These are phyloP conservation scores for Yamadazyma sp. DNA, from an alignment of 805 yeast species.

Conservation along the genomic window DNA sequence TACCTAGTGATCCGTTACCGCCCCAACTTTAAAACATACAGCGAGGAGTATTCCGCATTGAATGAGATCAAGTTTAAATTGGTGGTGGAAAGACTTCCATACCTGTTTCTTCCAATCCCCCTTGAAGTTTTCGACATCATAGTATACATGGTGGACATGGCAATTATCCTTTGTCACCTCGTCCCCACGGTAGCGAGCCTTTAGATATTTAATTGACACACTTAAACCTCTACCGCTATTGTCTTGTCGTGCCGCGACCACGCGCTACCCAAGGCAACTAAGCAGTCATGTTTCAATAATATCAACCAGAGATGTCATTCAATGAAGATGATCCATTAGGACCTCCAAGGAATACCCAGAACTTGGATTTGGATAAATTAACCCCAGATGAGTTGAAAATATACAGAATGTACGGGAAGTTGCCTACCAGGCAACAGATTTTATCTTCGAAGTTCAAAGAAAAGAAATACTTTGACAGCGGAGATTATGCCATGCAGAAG, in stretches of 20 bases:
- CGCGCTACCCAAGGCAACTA: not conserved
- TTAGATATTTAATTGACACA: too few species aligned
- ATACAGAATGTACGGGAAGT: constrained; percentile 77
- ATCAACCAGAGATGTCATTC: constrained; percentile 29
- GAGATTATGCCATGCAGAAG: constrained; percentile 84
- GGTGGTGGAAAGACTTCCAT: constrained; percentile 27
- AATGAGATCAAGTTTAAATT: constrained; percentile 22
- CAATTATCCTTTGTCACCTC: constrained; percentile 14
- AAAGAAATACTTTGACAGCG: constrained; percentile 89
- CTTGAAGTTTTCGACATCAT: constrained; percentile 30
- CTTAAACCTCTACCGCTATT: not conserved
- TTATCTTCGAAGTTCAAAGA: constrained; percentile 77
- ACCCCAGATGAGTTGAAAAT: constrained; percentile 79
- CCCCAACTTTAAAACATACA: constrained; percentile 24
- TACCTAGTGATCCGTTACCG: constrained; percentile 24
- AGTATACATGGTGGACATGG: constrained; percentile 27
- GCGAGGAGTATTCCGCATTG: constrained; percentile 12
- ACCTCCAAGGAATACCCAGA: constrained; percentile 44
- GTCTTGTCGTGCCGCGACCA: constrained; percentile 1
- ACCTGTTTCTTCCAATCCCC: constrained; percentile 31
- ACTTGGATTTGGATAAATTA: constrained; percentile 54
- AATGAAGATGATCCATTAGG: constrained; percentile 53
- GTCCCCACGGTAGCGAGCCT: constrained; percentile 5
- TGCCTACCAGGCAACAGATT: constrained; percentile 79
- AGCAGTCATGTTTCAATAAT: constrained; percentile 2